Conservation (phyloP, 768 basidiomycete genomes). For the Kwoniella botswanensis region DNA sequence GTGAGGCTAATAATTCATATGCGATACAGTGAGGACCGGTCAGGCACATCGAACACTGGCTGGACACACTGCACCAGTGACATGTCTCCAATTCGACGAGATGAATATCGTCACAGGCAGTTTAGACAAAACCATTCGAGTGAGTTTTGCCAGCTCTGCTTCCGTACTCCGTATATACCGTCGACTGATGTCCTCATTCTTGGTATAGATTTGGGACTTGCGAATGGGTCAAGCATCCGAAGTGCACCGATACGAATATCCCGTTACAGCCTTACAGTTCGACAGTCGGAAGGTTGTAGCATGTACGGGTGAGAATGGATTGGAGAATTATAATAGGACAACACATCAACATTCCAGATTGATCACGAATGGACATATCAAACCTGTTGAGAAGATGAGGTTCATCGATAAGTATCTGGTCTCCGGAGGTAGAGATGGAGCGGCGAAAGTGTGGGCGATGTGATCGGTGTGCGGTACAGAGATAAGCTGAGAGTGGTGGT, state of each 20-base stretch:
- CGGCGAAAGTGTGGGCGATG: constrained; percentile 91
- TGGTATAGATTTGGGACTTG: constrained; percentile 87
- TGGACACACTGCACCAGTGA: constrained; percentile 92
- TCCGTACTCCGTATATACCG: background rate
- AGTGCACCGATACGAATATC: constrained; percentile 86
- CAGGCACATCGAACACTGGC: constrained; percentile 90
- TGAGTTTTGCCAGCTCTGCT: constrained; percentile 59
- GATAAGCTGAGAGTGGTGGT: background rate
- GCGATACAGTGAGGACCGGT: constrained; percentile 83
- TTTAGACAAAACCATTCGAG: constrained; percentile 88
- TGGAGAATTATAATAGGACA: constrained; percentile 95
- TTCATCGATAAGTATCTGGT: constrained; percentile 97
- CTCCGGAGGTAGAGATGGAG: constrained; percentile 83
- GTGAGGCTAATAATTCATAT: constrained; percentile 1
- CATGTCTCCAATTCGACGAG: constrained; percentile 94
- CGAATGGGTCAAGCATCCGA: constrained; percentile 86
- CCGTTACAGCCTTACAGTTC: constrained; percentile 89
- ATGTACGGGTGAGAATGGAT: constrained; percentile 88
- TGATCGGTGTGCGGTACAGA: constrained; percentile 56
- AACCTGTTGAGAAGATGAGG: constrained; percentile 81
- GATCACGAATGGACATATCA: constrained; percentile 88
- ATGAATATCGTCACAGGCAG: constrained; percentile 89
- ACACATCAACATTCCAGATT: constrained; percentile 85
- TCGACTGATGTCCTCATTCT: constrained; percentile 1
- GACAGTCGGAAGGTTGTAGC: constrained; percentile 92